Conservation (phyloP, 352 stramenopile species). For the Pythium sp. region DNA sequence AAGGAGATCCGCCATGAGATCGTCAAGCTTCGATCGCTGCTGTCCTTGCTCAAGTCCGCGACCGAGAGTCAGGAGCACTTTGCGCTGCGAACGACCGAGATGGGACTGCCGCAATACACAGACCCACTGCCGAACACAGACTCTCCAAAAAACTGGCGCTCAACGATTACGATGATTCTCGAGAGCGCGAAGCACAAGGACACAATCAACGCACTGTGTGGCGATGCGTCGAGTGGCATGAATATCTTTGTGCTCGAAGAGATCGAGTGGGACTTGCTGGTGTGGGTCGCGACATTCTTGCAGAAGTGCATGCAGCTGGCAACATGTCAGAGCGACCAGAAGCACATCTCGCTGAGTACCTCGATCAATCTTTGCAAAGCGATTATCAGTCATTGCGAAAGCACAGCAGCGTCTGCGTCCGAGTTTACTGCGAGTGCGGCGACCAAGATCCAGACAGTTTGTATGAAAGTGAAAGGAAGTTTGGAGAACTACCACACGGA, state of each 20-base stretch:
- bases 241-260: conserved; percentile 75
- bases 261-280: conserved; percentile 75
- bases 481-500: conserved; percentile 70
- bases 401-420: conserved; percentile 52
- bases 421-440: conserved; percentile 51
- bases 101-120: conserved; percentile 53
- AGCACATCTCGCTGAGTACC: conserved; percentile 78
- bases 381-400: conserved; percentile 75
- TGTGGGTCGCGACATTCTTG: conserved; percentile 69
- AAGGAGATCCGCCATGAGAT: conserved; percentile 75
- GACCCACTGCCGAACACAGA: conserved; percentile 67
- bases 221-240: conserved; percentile 63
- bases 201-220: conserved; percentile 67
- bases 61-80: conserved; percentile 78
- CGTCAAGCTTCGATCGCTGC: conserved; percentile 69
- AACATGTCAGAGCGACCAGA: conserved; percentile 74
- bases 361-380: conserved; percentile 81
- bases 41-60: conserved; percentile 67
- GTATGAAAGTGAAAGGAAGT: conserved; percentile 69
- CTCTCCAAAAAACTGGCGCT: conserved; percentile 66
- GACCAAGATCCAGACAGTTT: conserved; percentile 72
- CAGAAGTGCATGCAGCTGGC: conserved; percentile 79
- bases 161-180: conserved; percentile 74
- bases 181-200: conserved; percentile 76
- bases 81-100: conserved; percentile 59